Base-by-base conservation (phyloP, 2,329 filamentous ascomycete genomes). In the Waltergamsia citrina region DNA sequence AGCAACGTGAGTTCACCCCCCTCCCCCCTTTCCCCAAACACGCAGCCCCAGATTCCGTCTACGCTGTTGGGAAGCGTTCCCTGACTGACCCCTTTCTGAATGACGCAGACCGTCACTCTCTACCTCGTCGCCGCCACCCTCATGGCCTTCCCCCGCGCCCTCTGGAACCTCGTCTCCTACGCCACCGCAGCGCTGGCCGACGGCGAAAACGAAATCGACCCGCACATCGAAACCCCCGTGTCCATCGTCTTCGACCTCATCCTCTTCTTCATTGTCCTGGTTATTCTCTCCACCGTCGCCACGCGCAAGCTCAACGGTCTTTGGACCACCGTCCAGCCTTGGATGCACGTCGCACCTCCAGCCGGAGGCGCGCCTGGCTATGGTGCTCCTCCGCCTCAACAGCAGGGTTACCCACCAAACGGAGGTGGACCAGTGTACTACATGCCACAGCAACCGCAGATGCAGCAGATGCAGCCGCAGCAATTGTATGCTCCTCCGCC, bases 91-190 rank as follows among this genome's bases (percentile, higher is more conserved):
- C n/a, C n/a, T n/a, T 20, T 11, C 27, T 32, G 11, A 12, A 12
- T 22, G 7, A 6, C 11, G 7, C 31, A 33, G 31, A 33, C 19
- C 31, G 31, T 33, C n/a, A 33, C 20, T 12, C 21, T 33, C 4
- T 33, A 33, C 21, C 31, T 33, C n/a, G 31, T 33, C 20, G 31
- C 31, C 3, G 26, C 31, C 22, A 18, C 26, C 21, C 31, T 33
- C 31, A 14, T 18, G 15, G 6, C 20, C 21, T 6, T 33, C 6
- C 30, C 30, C 12, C 31, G 31, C n/a, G 14, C 7, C 7, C 31
- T 33, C 21, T 33, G 31, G 31, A 18, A 2, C 6, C 8, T 33
- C 20, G 18, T 33, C 21, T 24, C 5, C 12, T 3, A 17, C 7
- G 6, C 6, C 28, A 5, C 20, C 7, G 5, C 7, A 7, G 11